Percentiles rank a stretch among this genome's conserved stretches.
These are phyloP conservation scores for Porphyra umbilicalis DNA, from an alignment of 31 red algal genomes.

Conservation along the genomic window DNA sequence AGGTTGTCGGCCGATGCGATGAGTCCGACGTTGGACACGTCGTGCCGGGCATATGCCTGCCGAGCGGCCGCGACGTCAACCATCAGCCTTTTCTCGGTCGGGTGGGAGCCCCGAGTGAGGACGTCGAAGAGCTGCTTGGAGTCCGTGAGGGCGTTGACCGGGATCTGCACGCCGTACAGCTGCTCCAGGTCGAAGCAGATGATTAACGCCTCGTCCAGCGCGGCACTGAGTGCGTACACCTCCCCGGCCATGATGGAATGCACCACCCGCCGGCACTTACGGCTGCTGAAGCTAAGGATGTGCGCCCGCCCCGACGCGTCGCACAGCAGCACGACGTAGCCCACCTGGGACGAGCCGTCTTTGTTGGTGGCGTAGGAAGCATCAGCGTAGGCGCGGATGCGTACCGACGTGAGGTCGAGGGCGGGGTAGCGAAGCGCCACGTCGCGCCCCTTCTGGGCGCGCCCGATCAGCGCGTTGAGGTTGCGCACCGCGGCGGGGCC, in stretches of 20 bases:
- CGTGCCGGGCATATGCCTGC: background rate
- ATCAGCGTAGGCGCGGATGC: background rate
- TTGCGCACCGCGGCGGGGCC: no score
- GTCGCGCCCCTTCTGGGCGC: background rate
- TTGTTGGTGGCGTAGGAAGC: constrained; percentile 13
- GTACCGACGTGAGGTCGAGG: background rate
- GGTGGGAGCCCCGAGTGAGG: background rate
- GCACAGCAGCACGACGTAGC: background rate
- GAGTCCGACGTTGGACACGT: background rate
- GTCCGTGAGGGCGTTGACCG: constrained; percentile 7
- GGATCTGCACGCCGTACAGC: background rate
- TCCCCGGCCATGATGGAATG: constrained; percentile 7
- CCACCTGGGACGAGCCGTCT: background rate
- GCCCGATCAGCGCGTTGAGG: background rate
- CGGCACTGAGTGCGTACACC: constrained; percentile 3
- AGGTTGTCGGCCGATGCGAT: background rate
- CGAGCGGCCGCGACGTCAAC: constrained; percentile 6
- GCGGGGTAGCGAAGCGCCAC: background rate
- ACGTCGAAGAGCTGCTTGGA: constrained; percentile 2
- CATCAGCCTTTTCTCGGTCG: constrained; percentile 15
- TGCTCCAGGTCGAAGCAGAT: constrained; percentile 2
- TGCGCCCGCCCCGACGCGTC: constrained; percentile 3
- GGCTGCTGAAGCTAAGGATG: constrained; percentile 11
- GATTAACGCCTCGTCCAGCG: background rate
- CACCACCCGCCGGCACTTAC: constrained; percentile 18